Evolutionary conservation across 2,329 filamentous ascomycete species (phyloP), one percentile per base, ranked within the genome.

Genomic region (Xylariales sp.): DNA sequence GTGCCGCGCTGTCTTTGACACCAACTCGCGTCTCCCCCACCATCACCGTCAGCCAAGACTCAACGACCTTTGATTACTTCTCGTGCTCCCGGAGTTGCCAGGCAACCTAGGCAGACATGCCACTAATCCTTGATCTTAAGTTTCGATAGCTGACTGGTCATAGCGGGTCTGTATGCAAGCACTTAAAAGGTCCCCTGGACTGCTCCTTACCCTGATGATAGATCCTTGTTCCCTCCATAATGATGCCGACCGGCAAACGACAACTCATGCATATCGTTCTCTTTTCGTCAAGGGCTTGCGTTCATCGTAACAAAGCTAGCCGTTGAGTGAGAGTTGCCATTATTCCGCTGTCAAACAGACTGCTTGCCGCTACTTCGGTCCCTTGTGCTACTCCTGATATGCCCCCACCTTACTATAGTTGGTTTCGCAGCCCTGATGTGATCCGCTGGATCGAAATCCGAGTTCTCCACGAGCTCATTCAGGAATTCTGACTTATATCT

Each of bases 401-500:
- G 51, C 47, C 39, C 44, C 48, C 33, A 46, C 46, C 48, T 57
- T 44, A 49, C 44, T 44, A 51, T 52, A 53, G 52, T 54, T 46
- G 45, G 47, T 29, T n/a, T 43, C 49, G 45, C 47, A 43, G 47
- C 45, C 37, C 50, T 52, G 48, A 49, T 56, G 57, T 59, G 58
- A 61, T 59, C 54, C 44, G 43, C 47, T 43, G 54, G 51, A 50
- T 49, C 38, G 45, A 41, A 35, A 47, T 22, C 34, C 44, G 54
- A 43, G 51, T 51, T 53, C 46, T 42, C 20, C 41, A 39, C 33
- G 49, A 53, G 48, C 49, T 55, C 54, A 52, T 54, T 44, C 43
- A 49, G 46, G 46, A 48, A 44, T 35, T 25, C 41, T 50, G 45
- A 44, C 62, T 63, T 69, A 69, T 67, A 69, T 57, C 51, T 54